These are phyloP conservation scores for Solanum arcanum DNA, from an alignment of 257 asterid species.

Conservation along the genomic window DNA sequence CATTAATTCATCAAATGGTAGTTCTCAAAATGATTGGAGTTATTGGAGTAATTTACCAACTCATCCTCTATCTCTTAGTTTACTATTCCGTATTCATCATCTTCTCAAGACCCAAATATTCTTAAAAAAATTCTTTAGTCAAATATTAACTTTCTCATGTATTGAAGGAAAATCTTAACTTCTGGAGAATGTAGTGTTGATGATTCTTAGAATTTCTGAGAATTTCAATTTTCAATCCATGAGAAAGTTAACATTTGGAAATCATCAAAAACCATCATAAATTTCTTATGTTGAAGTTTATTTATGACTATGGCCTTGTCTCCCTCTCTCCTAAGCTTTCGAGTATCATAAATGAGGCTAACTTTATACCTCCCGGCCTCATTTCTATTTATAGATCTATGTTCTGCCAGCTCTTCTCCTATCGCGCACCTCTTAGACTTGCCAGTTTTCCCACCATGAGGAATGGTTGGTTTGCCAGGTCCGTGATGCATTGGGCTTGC, in stretches of 20 bases:
- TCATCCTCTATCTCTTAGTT: not conserved
- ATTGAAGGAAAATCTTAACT: not conserved
- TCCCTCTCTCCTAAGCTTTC: not conserved
- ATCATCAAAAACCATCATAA: not conserved
- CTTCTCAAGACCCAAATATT: not conserved
- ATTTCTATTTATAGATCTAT: not conserved
- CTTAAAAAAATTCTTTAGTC: not conserved
- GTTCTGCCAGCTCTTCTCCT: not conserved
- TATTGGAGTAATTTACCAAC: not conserved
- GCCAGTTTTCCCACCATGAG: not conserved
- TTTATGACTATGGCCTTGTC: not conserved
- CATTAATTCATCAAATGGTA: not conserved
- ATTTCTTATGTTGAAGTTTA: not conserved
- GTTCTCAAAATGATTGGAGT: not conserved
- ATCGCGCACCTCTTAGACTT: not conserved
- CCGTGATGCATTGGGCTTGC: not conserved
- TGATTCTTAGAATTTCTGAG: not conserved
- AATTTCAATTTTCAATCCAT: not conserved
- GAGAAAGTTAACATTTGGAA: not conserved
- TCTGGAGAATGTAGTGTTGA: not conserved
- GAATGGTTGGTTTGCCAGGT: not conserved
- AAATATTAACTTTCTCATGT: not conserved
- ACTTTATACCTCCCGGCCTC: not conserved
- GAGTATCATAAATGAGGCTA: not conserved
- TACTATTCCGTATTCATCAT: not conserved